Percentiles rank a stretch among this genome's conserved stretches.
phyloP scores from a whole-genome alignment of 257 asterid species.

The Ocimum tenuiflorum region DNA sequence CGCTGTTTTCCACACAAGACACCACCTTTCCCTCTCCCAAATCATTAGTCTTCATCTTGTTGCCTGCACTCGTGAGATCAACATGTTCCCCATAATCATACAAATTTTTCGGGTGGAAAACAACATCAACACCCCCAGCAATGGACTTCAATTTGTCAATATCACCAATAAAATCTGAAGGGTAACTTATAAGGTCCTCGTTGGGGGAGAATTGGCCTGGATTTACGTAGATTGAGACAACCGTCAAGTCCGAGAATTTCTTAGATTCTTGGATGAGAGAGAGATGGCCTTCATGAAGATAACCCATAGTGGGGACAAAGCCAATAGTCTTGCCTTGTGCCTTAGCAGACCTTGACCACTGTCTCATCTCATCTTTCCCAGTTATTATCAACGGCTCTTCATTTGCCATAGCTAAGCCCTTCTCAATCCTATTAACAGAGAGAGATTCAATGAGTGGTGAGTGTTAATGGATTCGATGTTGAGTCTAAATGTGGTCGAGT shows the following conservation, averaged over 20 bases:
- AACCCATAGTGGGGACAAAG: constrained; percentile 92
- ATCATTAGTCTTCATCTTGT: not conserved
- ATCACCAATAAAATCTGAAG: constrained; percentile 76
- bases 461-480: not conserved
- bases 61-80: not conserved
- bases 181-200: constrained; percentile 94
- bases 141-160: constrained; percentile 44
- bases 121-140: constrained; percentile 69
- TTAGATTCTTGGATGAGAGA: constrained; percentile 59
- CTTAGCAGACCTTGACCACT: constrained; percentile 68
- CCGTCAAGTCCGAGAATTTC: constrained; percentile 44
- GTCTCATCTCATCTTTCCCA: constrained; percentile 59
- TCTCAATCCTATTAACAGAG: constrained; percentile 1
- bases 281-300: constrained; percentile 86
- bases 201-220: constrained; percentile 90
- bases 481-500: too few relatives aligned
- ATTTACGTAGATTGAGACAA: constrained; percentile 79
- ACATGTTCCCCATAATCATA: constrained; percentile 61
- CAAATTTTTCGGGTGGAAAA: constrained; percentile 65
- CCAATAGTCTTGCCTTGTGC: constrained; percentile 59
- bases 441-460: not conserved
- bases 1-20: constrained; percentile 65
- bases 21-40: constrained; percentile 26
- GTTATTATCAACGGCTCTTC: constrained; percentile 52
- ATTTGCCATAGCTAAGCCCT: constrained; percentile 31